Evolutionary conservation across 176 grass and related monocot genomes (phyloP), one percentile per base, ranked within the genome.

Genomic region (Phyllostachys edulis): DNA sequence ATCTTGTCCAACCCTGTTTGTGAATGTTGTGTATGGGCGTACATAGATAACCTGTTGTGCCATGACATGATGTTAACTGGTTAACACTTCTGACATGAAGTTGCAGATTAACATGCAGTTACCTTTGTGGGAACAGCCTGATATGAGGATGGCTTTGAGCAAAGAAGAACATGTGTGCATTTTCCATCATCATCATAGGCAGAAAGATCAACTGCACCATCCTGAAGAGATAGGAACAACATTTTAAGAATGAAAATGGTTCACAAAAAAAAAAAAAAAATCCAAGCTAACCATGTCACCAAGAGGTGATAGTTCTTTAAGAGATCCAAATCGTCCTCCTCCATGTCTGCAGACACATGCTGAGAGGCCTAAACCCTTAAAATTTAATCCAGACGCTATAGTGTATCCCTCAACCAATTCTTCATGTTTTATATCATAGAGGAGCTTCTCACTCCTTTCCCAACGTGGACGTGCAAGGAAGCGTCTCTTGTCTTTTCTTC

Each of bases 101-200:
- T 46, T 73, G 55, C 68, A 87, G 11, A 84, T 70, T 63, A 80
- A 75, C 34, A 65, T 29, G 47, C 79, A 76, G 18, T 71, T 95
- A 95, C 96, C 96, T 98, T 98, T 69, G 96, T 98, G 81, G 96
- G 96, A 80, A 95, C 87, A 82, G 93, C 91, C 86, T 98, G 96
- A 85, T 93, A 98, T 71, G 77, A 88, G 63, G 89, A 98, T 85
- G 93, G 91, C 86, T 95, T 98, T 67, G 93, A 93, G 84, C 87
- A 95, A 89, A 95, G 85, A 87, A 93, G 91, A 85, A 98, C 63
- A 71, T 77, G 89, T 77, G 85, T 85, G 77, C 91, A 92, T 85
- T 89, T 92, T 62, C 91, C 89, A 83, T 93, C 87, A 80, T 84
- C 75, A 65, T 92, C 91, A 82, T 92, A 82, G 61, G 96, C 93